These are phyloP conservation scores for Leptographium radiaticola DNA, from an alignment of 2,329 filamentous ascomycete species.

Conservation along the genomic window DNA sequence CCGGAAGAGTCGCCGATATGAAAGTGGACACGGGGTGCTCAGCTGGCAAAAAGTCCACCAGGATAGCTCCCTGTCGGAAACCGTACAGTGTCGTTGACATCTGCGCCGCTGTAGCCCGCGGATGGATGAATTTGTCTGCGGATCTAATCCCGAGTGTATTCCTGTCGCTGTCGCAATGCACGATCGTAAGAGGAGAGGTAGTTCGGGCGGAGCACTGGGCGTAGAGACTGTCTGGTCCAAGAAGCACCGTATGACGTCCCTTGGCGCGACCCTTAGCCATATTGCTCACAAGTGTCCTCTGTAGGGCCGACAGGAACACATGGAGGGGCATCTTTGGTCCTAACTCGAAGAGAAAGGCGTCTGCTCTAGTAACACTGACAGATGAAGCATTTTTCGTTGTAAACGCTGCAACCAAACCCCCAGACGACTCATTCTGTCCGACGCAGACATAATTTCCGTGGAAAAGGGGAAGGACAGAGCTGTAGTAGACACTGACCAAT, in stretches of 20 bases:
- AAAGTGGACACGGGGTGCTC: slow-evolving; percentile 15
- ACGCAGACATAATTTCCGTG: slow-evolving; percentile 19
- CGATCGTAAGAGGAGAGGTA: background rate
- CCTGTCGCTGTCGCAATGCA: background rate
- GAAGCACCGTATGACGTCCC: slow-evolving; percentile 15
- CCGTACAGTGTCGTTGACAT: background rate
- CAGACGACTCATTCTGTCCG: slow-evolving; percentile 17
- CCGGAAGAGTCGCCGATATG: slow-evolving; percentile 15
- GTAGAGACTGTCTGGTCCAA: slow-evolving; percentile 21
- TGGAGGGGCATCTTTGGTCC: background rate
- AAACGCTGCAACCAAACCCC: slow-evolving; percentile 16
- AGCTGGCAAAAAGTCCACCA: slow-evolving; percentile 22
- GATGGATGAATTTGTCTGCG: slow-evolving; percentile 11
- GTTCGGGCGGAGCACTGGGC: background rate
- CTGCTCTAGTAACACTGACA: slow-evolving; percentile 13
- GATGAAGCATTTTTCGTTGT: slow-evolving; percentile 22
- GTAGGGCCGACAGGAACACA: slow-evolving; percentile 13
- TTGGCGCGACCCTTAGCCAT: slow-evolving; percentile 6
- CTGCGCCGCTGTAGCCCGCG: background rate
- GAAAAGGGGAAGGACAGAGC: slow-evolving; percentile 19
- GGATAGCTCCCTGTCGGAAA: slow-evolving; percentile 7
- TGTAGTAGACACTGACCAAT: slow-evolving; percentile 22
- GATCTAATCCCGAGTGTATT: no score
- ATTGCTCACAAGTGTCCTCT: slow-evolving; percentile 14
- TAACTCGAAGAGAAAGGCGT: background rate